Conservation (phyloP, 768 basidiomycete genomes). For the Cyclocybe cylindracea region DNA sequence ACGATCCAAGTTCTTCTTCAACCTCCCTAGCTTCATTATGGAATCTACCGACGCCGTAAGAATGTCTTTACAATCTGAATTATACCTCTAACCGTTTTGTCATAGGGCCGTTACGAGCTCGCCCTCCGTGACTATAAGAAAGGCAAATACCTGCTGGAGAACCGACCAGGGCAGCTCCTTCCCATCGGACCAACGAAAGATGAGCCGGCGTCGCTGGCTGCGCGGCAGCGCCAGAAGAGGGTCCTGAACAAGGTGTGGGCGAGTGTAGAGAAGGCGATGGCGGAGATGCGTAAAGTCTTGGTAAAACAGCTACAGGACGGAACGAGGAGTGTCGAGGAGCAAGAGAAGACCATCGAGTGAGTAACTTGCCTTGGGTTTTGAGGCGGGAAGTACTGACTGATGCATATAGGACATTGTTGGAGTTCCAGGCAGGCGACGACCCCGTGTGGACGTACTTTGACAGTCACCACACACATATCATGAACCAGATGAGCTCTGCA, state of each 20-base stretch:
- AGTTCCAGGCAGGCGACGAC: constrained; percentile 82
- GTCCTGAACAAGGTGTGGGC: constrained; percentile 95
- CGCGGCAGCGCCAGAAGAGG: constrained; percentile 82
- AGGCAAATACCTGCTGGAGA: constrained; percentile 89
- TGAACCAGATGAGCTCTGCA: constrained; percentile 68
- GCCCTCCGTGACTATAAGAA: constrained; percentile 97
- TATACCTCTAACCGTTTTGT: background rate
- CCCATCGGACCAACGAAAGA: constrained; percentile 65
- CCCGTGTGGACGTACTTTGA: constrained; percentile 96
- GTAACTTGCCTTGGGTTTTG: background rate
- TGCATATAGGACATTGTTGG: constrained; percentile 72
- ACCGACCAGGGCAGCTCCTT: constrained; percentile 80
- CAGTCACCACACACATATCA: constrained; percentile 81
- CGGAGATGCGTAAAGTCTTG: constrained; percentile 80
- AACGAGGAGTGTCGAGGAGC: constrained; percentile 79
- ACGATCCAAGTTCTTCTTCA: constrained; percentile 98
- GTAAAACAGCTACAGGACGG: constrained; percentile 77
- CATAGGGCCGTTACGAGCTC: constrained; percentile 87
- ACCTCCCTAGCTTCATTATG: constrained; percentile 86
- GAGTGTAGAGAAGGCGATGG: constrained; percentile 92
- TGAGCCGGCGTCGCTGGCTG: constrained; percentile 41
- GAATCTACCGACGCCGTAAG: constrained; percentile 87
- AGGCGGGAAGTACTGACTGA: background rate
- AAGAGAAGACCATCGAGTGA: constrained; percentile 94
- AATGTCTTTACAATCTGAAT: background rate